Evolutionary conservation across 129 eudicot genomes (phyloP).

Genomic region (Gnaphalium uliginosum): DNA sequence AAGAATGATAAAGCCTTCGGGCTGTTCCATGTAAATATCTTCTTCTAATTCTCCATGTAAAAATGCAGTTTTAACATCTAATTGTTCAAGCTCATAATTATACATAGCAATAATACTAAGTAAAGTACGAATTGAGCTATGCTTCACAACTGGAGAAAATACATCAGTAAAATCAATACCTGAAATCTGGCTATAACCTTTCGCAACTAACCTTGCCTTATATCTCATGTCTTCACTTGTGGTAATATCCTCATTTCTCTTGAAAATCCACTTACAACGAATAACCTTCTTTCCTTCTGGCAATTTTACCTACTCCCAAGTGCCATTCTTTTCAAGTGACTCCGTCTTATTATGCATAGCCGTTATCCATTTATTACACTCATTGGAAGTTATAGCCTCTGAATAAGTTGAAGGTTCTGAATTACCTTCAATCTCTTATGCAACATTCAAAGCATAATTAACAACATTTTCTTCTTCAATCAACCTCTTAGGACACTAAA

Average conservation of each 20-base stretch:
- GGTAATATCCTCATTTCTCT: too few relatives aligned
- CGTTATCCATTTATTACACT: not conserved
- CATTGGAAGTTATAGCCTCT: not conserved
- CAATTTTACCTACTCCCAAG: not conserved
- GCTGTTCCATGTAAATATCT: not conserved
- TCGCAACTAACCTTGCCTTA: not conserved
- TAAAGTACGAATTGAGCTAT: not conserved
- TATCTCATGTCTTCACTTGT: not conserved
- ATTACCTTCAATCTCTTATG: not conserved
- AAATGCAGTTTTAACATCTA: not conserved
- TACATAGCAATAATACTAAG: conserved; percentile 4
- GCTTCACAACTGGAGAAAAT: conserved; percentile 9
- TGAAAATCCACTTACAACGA: too few relatives aligned
- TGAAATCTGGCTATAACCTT: not conserved
- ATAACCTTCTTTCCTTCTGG: not conserved
- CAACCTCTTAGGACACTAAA: too few relatives aligned
- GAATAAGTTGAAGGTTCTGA: not conserved
- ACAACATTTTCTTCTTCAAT: too few relatives aligned
- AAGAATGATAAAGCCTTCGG: not conserved
- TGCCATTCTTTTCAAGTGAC: not conserved
- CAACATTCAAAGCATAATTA: too few relatives aligned
- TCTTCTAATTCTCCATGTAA: not conserved
- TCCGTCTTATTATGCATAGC: not conserved
- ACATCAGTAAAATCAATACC: not conserved
- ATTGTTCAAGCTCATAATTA: conserved; percentile 5